These are phyloP conservation scores for Pyricularia grisea DNA, from an alignment of 2,329 filamentous ascomycete species.

Conservation along the genomic window DNA sequence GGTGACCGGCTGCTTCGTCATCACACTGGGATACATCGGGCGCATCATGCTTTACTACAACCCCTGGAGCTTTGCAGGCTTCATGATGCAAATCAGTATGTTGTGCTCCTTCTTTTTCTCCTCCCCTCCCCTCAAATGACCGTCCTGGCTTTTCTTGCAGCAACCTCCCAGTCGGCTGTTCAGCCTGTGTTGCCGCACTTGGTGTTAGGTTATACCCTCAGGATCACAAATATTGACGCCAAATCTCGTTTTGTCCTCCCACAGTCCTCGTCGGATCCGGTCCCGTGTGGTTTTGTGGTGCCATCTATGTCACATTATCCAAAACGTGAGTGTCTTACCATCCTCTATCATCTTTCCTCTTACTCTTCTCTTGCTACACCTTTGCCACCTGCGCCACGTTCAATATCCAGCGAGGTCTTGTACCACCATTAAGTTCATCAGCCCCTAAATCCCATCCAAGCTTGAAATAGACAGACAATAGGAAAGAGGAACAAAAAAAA, in stretches of 20 bases:
- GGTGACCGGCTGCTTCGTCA: slow-evolving; percentile 43
- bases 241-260: not conserved
- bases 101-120: slow-evolving; percentile 1
- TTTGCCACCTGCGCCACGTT: not conserved
- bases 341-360: not conserved
- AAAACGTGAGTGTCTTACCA: slow-evolving; percentile 8
- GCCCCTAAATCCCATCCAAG: not conserved
- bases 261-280: slow-evolving; percentile 47
- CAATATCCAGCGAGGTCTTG: not conserved
- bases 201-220: not conserved
- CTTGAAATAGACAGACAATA: not conserved
- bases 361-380: not conserved
- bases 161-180: not conserved
- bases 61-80: slow-evolving; percentile 48
- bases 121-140: too few relatives aligned
- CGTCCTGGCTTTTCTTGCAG: not conserved
- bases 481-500: not conserved
- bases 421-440: not conserved
- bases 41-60: slow-evolving; percentile 47
- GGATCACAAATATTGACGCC: not conserved
- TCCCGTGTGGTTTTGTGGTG: slow-evolving; percentile 49
- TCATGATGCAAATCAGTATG: slow-evolving; percentile 56
- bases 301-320: slow-evolving; percentile 54
- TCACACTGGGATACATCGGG: slow-evolving; percentile 54
- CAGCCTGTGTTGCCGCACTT: not conserved